phyloP scores from a whole-genome alignment of 352 stramenopile species.

The Phytopythium sindhum region DNA sequence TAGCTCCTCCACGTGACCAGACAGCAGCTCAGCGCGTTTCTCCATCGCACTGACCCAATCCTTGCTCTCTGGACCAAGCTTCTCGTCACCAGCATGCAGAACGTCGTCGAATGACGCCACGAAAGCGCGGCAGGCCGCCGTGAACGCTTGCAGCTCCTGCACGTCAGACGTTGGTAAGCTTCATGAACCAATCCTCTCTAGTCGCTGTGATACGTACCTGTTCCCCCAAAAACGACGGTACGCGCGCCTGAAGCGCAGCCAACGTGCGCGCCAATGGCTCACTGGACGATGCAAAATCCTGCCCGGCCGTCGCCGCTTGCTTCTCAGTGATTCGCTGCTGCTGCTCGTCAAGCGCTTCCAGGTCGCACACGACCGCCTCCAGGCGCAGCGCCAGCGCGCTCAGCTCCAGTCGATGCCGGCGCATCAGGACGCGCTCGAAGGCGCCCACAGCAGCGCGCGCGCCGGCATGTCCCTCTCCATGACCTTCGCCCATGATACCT shows the following conservation, averaged over 20 bases:
- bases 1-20: neutral
- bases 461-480: neutral
- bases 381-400: neutral
- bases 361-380: neutral
- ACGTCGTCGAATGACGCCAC: neutral
- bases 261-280: neutral
- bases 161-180: neutral
- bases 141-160: constrained; percentile 11
- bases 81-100: neutral
- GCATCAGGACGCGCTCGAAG: constrained; percentile 7
- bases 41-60: neutral
- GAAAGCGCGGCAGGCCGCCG: constrained; percentile 15
- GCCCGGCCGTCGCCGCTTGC: neutral
- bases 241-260: neutral
- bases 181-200: too few relatives aligned
- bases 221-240: neutral
- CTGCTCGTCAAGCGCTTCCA: neutral
- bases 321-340: neutral
- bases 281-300: too few relatives aligned
- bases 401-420: constrained; percentile 2
- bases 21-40: neutral
- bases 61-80: neutral
- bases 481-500: neutral
- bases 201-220: neutral
- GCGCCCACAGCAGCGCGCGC: neutral